Conservation (phyloP, 2,329 filamentous ascomycete species). For the Penicillium sp. region DNA sequence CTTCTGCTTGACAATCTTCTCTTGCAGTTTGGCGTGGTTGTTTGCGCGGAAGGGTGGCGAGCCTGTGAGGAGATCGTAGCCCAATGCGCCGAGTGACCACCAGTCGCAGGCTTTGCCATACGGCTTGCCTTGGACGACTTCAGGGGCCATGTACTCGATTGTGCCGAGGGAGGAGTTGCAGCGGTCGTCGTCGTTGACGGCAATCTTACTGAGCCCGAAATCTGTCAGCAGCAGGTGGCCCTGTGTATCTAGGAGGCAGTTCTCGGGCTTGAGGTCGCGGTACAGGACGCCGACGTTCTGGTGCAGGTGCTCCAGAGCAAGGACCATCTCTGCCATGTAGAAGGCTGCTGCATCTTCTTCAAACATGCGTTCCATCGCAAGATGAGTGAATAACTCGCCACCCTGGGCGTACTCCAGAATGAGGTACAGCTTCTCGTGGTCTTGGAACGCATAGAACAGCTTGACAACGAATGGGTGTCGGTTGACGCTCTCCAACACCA, state of each 20-base stretch:
- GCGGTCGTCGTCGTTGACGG: conserved; percentile 62
- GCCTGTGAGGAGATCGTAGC: conserved; percentile 88
- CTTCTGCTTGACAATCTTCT: conserved; percentile 94
- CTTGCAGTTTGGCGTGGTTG: conserved; percentile 91
- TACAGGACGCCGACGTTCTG: conserved; percentile 90
- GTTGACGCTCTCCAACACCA: conserved; percentile 92
- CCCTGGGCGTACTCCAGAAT: conserved; percentile 97
- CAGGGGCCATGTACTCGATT: conserved; percentile 97
- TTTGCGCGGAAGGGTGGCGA: conserved; percentile 83
- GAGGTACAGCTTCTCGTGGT: conserved; percentile 93
- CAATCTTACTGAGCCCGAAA: conserved; percentile 94
- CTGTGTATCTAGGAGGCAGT: conserved; percentile 85
- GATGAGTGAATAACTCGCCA: conserved; percentile 92
- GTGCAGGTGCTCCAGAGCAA: conserved; percentile 90
- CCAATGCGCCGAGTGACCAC: conserved; percentile 95
- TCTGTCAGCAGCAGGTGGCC: conserved; percentile 93
- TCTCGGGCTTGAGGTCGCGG: conserved; percentile 95
- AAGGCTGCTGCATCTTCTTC: conserved; percentile 83
- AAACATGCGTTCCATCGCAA: conserved; percentile 93
- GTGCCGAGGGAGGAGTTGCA: conserved; percentile 93
- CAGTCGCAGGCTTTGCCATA: conserved; percentile 96
- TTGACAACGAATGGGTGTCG: conserved; percentile 97
- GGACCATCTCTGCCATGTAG: conserved; percentile 97
- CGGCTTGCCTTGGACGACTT: conserved; percentile 79
- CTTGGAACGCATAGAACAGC: conserved; percentile 96